Evolutionary conservation across 2,329 filamentous ascomycete species (phyloP).

Genomic region (Aspergillus eucalypticola): DNA sequence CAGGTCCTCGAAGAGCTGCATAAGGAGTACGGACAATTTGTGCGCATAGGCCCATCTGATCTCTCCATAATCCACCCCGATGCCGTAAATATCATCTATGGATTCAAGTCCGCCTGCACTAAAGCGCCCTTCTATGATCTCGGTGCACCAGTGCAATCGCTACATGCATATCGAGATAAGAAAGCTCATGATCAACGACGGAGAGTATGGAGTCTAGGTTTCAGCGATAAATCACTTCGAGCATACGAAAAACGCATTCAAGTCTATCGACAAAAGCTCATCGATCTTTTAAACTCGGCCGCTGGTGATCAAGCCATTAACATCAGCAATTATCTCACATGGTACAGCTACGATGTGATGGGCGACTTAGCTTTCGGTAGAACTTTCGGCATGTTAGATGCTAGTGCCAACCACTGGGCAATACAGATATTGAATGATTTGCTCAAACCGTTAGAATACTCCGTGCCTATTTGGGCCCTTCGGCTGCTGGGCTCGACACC

Average conservation of each 20-base stretch:
- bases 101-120: slow-evolving; percentile 38
- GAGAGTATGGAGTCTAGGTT: slow-evolving; percentile 44
- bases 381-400: slow-evolving; percentile 6
- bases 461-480: background rate
- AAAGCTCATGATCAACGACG: slow-evolving; percentile 42
- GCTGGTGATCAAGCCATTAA: slow-evolving; percentile 34
- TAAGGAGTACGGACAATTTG: slow-evolving; percentile 36
- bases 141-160: slow-evolving; percentile 33
- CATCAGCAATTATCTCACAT: slow-evolving; percentile 40
- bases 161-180: slow-evolving; percentile 44
- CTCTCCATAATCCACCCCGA: slow-evolving; percentile 41
- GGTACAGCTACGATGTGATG: slow-evolving; percentile 21
- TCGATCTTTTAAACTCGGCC: slow-evolving; percentile 28
- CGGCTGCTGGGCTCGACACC: background rate
- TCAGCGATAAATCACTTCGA: slow-evolving; percentile 43
- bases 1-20: slow-evolving; percentile 31
- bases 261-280: slow-evolving; percentile 38
- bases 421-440: background rate
- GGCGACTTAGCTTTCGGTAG: slow-evolving; percentile 17
- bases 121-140: slow-evolving; percentile 47
- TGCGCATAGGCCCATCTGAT: slow-evolving; percentile 38
- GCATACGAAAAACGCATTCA: slow-evolving; percentile 44
- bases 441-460: background rate
- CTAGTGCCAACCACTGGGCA: background rate
- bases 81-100: slow-evolving; percentile 42